Conservation (phyloP, 2,329 filamentous ascomycete species). For the Penicillium sp. region DNA sequence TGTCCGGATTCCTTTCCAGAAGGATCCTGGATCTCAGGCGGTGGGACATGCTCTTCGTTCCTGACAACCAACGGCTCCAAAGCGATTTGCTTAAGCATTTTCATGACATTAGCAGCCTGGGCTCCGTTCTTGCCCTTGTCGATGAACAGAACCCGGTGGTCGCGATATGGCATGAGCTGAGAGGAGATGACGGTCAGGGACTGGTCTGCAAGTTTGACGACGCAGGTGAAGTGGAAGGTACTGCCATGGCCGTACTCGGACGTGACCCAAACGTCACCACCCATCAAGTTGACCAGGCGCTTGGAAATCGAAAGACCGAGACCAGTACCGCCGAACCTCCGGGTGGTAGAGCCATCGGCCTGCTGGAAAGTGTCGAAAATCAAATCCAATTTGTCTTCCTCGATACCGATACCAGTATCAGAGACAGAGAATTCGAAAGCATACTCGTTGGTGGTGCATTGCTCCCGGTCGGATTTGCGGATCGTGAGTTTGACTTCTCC, state of each 20-base stretch:
- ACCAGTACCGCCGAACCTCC: slow-evolving; percentile 92
- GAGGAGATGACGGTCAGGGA: slow-evolving; percentile 68
- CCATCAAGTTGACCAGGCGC: slow-evolving; percentile 90
- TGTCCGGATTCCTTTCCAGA: slow-evolving; percentile 47
- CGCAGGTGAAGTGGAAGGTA: slow-evolving; percentile 94
- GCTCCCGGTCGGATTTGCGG: slow-evolving; percentile 61
- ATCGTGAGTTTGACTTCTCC: slow-evolving; percentile 96
- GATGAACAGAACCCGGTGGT: slow-evolving; percentile 88
- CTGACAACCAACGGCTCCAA: slow-evolving; percentile 80
- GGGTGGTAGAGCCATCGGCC: slow-evolving; percentile 91
- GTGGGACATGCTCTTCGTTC: slow-evolving; percentile 62
- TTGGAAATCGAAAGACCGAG: slow-evolving; percentile 93
- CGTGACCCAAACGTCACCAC: slow-evolving; percentile 92
- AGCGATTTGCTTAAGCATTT: slow-evolving; percentile 72
- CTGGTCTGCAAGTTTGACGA: slow-evolving; percentile 75
- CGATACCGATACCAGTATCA: slow-evolving; percentile 95
- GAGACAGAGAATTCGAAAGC: slow-evolving; percentile 93
- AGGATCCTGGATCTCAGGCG: slow-evolving; percentile 50
- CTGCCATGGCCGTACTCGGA: slow-evolving; percentile 88
- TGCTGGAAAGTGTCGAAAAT: slow-evolving; percentile 99
- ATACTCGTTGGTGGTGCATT: slow-evolving; percentile 69
- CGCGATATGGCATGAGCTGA: slow-evolving; percentile 82
- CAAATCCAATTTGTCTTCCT: slow-evolving; percentile 87
- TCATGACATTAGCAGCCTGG: slow-evolving; percentile 64
- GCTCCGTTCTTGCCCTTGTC: slow-evolving; percentile 75